Evolutionary conservation across 495 filamentous ascomycete genomes (phyloP), one percentile per base, ranked within the genome.

Genomic region (Aspergillus hancockii): DNA sequence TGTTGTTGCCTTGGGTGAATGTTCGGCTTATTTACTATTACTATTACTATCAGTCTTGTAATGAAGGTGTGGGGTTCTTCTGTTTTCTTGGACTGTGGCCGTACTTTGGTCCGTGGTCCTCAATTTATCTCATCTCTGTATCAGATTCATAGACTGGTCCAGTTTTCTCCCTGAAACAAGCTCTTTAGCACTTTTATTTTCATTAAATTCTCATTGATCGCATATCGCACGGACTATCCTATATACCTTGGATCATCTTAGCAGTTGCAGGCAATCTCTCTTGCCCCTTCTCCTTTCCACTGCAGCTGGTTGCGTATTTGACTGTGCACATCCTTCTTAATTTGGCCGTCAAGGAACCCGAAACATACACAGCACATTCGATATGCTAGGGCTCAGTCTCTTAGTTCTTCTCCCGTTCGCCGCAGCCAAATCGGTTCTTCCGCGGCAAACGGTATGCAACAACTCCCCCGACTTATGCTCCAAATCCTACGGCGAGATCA

Each of bases 391-490:
- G 30, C 55, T 72, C 16, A 53, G 58, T 19, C 23, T 74, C 16
- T 62, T 77, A 52, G 60, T 69, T 14, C 60, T 77, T 55, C 60
- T 77, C 30, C 67, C 73, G 22, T 61, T 69, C 19, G 65, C 64
- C 16, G 64, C 69, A 13, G 71, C 73, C 34, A 70, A 67, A 54
- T 60, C 69, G 16, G 49, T 75, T 13, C 58, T 63, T 10, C 54
- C 67, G 38, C 75, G 75, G 43, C 62, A 64, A 14, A 79, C 72
- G 40, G 78, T 76, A 38, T 88, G 85, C 79, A 88, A 88, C 68
- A 87, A 87, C 67, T 83, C 81, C 6, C 81, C 85, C 12, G 71
- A 75, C 45, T 77, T 88, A 25, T 88, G 85, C 77, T 73, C 71
- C 55, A 80, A 79, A 62, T 68, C 79, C 16, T 88, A 87, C 68